Conservation (phyloP, 2,329 filamentous ascomycete species). For the Zymoseptoria pseudotritici region DNA sequence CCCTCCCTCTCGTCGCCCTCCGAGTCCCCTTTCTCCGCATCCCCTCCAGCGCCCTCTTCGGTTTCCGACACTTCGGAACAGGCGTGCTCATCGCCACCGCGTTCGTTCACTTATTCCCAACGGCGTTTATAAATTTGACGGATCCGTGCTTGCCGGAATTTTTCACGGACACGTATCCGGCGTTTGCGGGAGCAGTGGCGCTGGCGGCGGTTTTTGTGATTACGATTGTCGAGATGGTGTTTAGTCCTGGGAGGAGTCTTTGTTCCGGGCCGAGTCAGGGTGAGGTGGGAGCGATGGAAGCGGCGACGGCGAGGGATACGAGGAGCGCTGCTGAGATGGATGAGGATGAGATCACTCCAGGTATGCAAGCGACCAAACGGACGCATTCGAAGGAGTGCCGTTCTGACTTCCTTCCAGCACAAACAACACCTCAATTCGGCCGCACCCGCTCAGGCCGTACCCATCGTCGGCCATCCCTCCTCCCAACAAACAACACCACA, state of each 20-base stretch:
- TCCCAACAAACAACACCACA: neutral
- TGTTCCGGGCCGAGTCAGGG: conserved; percentile 8
- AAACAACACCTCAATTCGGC: conserved; percentile 66
- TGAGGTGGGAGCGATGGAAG: neutral
- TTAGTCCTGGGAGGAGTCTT: conserved; percentile 15
- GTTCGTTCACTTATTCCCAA: conserved; percentile 52
- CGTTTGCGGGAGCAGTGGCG: conserved; percentile 70
- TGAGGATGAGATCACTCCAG: conserved; percentile 8
- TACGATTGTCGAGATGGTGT: conserved; percentile 46
- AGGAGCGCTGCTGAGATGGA: neutral
- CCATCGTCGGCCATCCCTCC: neutral
- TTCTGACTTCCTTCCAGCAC: conserved; percentile 56
- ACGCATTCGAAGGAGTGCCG: no score
- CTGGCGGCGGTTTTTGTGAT: conserved; percentile 47
- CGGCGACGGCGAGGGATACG: neutral
- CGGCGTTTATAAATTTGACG: conserved; percentile 51
- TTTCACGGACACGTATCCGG: conserved; percentile 67
- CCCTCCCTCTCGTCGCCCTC: conserved; percentile 53
- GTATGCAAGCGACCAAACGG: neutral
- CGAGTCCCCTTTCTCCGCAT: conserved; percentile 51
- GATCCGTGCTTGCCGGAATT: conserved; percentile 62
- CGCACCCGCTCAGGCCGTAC: conserved; percentile 12
- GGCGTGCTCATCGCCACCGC: conserved; percentile 49
- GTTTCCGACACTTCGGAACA: conserved; percentile 51
- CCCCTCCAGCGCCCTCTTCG: conserved; percentile 49